Evolutionary conservation across 208 protist genomes (phyloP), one percentile per base, ranked within the genome.

Genomic region (Trypanosoma melophagium): DNA sequence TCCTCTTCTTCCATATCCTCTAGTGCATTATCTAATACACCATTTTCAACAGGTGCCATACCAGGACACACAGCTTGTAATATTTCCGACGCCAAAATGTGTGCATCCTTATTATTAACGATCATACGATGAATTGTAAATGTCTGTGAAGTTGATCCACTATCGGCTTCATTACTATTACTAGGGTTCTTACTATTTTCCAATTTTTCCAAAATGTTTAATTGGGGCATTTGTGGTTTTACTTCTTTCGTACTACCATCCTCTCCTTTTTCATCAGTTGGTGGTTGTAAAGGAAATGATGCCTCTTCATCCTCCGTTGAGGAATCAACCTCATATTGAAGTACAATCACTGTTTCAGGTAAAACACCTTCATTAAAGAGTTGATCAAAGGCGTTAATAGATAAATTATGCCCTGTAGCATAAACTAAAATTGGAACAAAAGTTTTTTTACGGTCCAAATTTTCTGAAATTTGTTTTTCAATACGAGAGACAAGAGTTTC

Each of bases 361-460:
- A 92, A 24, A 38, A 83, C 53, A 38, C 78, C 57, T 61, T 86
- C 79, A 2, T 12, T 35, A 38, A 81, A 57, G 10, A 88, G 68
- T 13, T 73, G 69, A 17, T 75, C 66, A 53, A 91, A 69, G 16
- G 25, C 60, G 3, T 52, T 51, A 24, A 66, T 35, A 47, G 40
- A 41, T 19, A 66, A 55, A 17, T 62, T 60, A 17, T 62, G 53
- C 35, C 57, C 61, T 21, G 67, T 12, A 52, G 51, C 51, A 67
- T 74, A 28, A 59, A 95, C 69, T 16, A 95, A 81, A 54, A 93
- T 50, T 7, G 89, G 89, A 50, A 80, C 68, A 24, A 69, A 55
- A 28, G 63, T 57, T 10, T 72, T 56, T 41, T 9, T 40, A 44
- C 68, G 66, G 22, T 79, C 53, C 52, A 87, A 70, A 3, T 60